Evolutionary conservation across 2,329 filamentous ascomycete genomes (phyloP).

Genomic region (Fusarium torreyae): DNA sequence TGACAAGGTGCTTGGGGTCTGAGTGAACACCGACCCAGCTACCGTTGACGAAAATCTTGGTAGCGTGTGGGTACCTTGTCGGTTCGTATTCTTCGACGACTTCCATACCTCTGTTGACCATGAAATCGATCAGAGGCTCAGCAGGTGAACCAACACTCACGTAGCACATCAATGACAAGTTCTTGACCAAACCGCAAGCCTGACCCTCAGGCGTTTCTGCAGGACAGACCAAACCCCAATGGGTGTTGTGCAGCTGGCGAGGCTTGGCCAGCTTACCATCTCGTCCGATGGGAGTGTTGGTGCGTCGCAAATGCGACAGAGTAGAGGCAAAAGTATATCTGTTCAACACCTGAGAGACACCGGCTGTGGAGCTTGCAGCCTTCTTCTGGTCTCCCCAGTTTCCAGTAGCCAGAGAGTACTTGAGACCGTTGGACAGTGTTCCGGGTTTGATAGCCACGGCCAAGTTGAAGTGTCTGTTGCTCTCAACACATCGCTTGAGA

Average conservation of each 20-base stretch:
- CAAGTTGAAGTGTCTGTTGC: slow-evolving; percentile 89
- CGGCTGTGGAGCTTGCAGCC: slow-evolving; percentile 92
- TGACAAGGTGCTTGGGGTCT: slow-evolving; percentile 88
- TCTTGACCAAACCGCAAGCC: slow-evolving; percentile 97
- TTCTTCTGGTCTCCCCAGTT: slow-evolving; percentile 99
- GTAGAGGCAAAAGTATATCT: slow-evolving; percentile 98
- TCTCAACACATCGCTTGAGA: slow-evolving; percentile 92
- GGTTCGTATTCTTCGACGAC: slow-evolving; percentile 96
- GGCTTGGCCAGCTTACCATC: slow-evolving; percentile 99
- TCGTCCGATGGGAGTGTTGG: slow-evolving; percentile 95
- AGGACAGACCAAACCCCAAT: slow-evolving; percentile 97
- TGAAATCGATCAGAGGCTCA: slow-evolving; percentile 87
- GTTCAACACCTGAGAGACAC: slow-evolving; percentile 98
- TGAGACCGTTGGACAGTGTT: slow-evolving; percentile 92
- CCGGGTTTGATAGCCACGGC: slow-evolving; percentile 91
- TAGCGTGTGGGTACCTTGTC: slow-evolving; percentile 87
- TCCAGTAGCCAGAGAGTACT: slow-evolving; percentile 96
- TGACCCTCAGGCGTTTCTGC: slow-evolving; percentile 99
- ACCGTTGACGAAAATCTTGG: slow-evolving; percentile 98
- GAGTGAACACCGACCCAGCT: slow-evolving; percentile 97
- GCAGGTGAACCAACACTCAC: slow-evolving; percentile 95
- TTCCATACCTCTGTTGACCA: slow-evolving; percentile 96
- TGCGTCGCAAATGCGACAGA: slow-evolving; percentile 94
- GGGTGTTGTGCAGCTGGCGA: slow-evolving; percentile 93
- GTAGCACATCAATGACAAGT: slow-evolving; percentile 98